Evolutionary conservation across 352 stramenopile genomes (phyloP).

Genomic region (Phytophthora megakarya): DNA sequence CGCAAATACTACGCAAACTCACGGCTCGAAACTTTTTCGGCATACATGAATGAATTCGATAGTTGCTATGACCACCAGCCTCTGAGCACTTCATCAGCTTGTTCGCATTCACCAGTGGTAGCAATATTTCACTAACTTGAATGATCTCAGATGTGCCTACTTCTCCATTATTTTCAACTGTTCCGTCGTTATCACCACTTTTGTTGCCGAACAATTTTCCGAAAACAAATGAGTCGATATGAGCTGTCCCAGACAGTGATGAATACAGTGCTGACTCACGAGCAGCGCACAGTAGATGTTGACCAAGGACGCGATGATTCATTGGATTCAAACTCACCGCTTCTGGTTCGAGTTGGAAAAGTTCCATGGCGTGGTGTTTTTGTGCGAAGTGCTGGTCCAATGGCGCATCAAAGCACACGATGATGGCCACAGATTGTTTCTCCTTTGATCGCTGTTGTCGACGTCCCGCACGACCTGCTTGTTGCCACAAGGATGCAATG

Average conservation of each 20-base stretch:
- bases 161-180: too few relatives aligned
- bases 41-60: slow-evolving; percentile 64
- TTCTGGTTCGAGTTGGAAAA: slow-evolving; percentile 81
- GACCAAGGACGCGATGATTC: slow-evolving; percentile 88
- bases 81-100: slow-evolving; percentile 50
- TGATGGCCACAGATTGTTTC: slow-evolving; percentile 89
- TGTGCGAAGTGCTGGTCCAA: slow-evolving; percentile 93
- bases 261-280: slow-evolving; percentile 92
- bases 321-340: slow-evolving; percentile 80
- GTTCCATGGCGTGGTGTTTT: slow-evolving; percentile 48
- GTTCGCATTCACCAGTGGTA: slow-evolving; percentile 41
- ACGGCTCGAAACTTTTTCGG: slow-evolving; percentile 57
- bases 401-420: slow-evolving; percentile 95
- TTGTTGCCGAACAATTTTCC: slow-evolving; percentile 20
- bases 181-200: background rate
- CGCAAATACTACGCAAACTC: slow-evolving; percentile 73
- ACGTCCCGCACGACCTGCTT: slow-evolving; percentile 94
- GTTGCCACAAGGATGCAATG: slow-evolving; percentile 95
- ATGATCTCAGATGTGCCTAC: slow-evolving; percentile 12
- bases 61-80: slow-evolving; percentile 43
- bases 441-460: slow-evolving; percentile 61
- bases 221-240: slow-evolving; percentile 74
- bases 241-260: slow-evolving; percentile 50
- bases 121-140: slow-evolving; percentile 22
- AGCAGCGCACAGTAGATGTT: slow-evolving; percentile 95